Percentiles rank a stretch among this genome's conserved stretches.
These are phyloP conservation scores for Penicillium corylophilum DNA, from an alignment of 2,329 filamentous ascomycete genomes.

Conservation along the genomic window DNA sequence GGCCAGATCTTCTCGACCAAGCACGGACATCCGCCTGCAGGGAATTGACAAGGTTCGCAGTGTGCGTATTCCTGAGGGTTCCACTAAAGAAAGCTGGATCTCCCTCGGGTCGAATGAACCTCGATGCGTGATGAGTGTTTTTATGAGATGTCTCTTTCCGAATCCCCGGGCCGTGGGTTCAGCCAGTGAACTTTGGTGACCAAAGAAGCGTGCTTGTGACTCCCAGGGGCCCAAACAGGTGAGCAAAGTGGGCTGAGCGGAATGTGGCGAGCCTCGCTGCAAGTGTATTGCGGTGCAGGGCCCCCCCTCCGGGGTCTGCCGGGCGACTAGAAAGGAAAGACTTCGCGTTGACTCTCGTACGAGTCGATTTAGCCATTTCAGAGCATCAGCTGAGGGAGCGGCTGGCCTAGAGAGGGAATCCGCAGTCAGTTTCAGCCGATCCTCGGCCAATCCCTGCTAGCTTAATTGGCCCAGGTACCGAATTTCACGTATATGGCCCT, in stretches of 20 bases:
- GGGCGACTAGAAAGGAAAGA: constrained; percentile 20
- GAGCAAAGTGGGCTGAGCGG: no score
- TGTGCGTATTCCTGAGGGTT: constrained; percentile 5
- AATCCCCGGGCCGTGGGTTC: not conserved
- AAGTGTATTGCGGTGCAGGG: constrained; percentile 14
- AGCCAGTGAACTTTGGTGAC: not conserved
- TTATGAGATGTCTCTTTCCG: not conserved
- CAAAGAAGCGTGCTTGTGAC: constrained; percentile 4
- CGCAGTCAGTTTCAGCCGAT: constrained; percentile 12
- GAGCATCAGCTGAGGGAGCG: constrained; percentile 22
- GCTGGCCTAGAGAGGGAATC: constrained; percentile 10
- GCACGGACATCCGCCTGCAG: constrained; percentile 31
- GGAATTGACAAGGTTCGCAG: constrained; percentile 22
- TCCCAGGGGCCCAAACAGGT: no score
- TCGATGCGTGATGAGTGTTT: no score
- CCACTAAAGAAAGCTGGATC: not conserved
- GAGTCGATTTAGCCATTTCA: constrained; percentile 11
- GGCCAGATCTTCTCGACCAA: constrained; percentile 25
- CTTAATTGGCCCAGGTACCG: constrained; percentile 16
- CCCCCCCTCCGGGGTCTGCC: constrained; percentile 19
- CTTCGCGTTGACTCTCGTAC: not conserved
- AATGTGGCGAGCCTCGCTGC: constrained; percentile 19
- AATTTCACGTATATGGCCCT: not conserved
- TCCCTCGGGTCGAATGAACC: no score
- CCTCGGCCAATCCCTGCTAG: constrained; percentile 17